phyloP scores from a whole-genome alignment of 148 eudicot species.

The Rhododendron vialii region DNA sequence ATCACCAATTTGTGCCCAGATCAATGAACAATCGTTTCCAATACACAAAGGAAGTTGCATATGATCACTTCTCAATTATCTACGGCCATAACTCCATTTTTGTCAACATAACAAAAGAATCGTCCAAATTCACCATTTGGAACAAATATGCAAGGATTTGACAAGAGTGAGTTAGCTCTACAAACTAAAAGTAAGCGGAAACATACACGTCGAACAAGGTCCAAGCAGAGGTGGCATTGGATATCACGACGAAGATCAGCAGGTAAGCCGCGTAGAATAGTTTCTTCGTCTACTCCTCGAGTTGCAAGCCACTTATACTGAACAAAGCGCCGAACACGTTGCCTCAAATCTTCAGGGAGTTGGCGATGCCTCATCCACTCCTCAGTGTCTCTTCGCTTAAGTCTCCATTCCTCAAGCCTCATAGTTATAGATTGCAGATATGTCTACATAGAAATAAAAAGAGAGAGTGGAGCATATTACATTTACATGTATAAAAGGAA shows the following conservation, averaged over 20 bases:
- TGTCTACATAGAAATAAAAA: conserved; percentile 33
- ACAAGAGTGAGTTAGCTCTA: not conserved
- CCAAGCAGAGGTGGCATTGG: conserved; percentile 76
- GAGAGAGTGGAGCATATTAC: not conserved
- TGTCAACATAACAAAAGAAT: not conserved
- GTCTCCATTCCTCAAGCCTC: conserved; percentile 94
- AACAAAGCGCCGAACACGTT: conserved; percentile 62
- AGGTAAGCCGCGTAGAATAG: conserved; percentile 60
- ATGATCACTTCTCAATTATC: not conserved
- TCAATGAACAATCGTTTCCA: not conserved
- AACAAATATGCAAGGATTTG: not conserved
- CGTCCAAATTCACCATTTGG: not conserved
- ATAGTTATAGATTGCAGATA: conserved; percentile 79
- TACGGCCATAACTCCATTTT: not conserved
- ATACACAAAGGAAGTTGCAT: not conserved
- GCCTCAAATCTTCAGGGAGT: conserved; percentile 55
- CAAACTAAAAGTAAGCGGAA: not conserved
- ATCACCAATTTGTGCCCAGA: not conserved
- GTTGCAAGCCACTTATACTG: conserved; percentile 92
- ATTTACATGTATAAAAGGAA: not conserved
- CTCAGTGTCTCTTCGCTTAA: conserved; percentile 77
- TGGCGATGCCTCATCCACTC: conserved; percentile 95
- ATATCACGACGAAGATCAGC: conserved; percentile 78
- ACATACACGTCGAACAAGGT: conserved; percentile 82
- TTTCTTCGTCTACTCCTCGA: conserved; percentile 78